A percentile compares a stretch with the other conserved stretches of the same genome.
Evolutionary conservation across 768 basidiomycete species (phyloP).

Genomic region (Russula griseocarnosa): DNA sequence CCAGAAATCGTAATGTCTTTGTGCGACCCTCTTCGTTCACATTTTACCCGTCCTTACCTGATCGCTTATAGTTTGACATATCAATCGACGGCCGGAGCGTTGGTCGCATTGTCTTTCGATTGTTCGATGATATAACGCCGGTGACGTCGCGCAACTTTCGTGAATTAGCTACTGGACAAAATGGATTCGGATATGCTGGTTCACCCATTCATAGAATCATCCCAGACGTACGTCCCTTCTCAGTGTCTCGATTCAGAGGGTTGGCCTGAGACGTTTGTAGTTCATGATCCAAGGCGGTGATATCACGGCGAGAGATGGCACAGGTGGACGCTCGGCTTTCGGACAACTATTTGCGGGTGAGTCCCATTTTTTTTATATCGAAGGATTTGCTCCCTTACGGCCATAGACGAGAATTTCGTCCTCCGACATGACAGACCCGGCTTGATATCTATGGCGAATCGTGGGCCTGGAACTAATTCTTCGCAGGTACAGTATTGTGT

Average conservation of each 20-base stretch:
- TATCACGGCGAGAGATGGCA: constrained; percentile 70
- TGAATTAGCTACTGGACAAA: constrained; percentile 49
- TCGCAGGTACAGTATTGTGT: constrained; percentile 51
- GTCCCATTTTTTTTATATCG: constrained; percentile 25
- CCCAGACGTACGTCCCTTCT: constrained; percentile 45
- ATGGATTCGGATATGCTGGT: constrained; percentile 47
- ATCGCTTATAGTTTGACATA: constrained; percentile 34
- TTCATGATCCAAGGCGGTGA: constrained; percentile 91
- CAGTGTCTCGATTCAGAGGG: background rate
- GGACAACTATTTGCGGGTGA: constrained; percentile 71
- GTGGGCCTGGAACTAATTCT: constrained; percentile 76
- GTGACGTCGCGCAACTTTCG: constrained; percentile 53
- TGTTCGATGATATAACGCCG: constrained; percentile 49
- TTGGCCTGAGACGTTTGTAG: constrained; percentile 28
- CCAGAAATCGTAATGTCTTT: constrained; percentile 21
- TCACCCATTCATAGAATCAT: constrained; percentile 58
- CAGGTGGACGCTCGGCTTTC: constrained; percentile 83
- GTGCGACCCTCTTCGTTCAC: constrained; percentile 5
- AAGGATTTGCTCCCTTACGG: background rate
- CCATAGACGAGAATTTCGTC: constrained; percentile 65
- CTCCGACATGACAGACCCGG: constrained; percentile 59
- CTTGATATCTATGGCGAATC: constrained; percentile 84
- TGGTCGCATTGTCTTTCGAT: constrained; percentile 51
- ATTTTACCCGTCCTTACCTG: background rate
- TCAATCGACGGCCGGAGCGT: constrained; percentile 33